Conservation (phyloP, 306 rosid species). For the Gastrolobium bilobum region DNA sequence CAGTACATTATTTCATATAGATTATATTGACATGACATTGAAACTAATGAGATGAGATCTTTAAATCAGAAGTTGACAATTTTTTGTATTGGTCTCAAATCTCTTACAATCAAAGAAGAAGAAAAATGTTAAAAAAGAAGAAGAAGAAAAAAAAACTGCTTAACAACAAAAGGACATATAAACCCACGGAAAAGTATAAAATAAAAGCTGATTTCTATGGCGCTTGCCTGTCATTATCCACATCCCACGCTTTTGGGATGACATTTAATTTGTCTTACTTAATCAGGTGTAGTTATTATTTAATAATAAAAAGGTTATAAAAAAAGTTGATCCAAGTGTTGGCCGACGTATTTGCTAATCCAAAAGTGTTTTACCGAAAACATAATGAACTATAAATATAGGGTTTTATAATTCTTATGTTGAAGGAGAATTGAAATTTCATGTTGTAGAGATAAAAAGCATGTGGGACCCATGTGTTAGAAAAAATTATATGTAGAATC, state of each 20-base stretch:
- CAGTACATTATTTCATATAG: too few relatives aligned
- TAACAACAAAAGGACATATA: constrained; percentile 13
- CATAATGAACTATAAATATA: background rate
- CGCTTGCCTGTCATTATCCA: constrained; percentile 19
- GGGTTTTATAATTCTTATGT: too few relatives aligned
- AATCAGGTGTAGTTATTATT: background rate
- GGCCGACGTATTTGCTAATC: background rate
- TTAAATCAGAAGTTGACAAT: background rate
- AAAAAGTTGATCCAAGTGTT: background rate
- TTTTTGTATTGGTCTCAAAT: background rate
- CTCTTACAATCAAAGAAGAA: background rate
- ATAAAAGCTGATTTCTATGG: background rate
- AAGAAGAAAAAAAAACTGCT: constrained; percentile 18
- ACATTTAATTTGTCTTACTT: constrained; percentile 28
- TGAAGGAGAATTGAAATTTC: too few relatives aligned
- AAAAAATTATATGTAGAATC: too few relatives aligned
- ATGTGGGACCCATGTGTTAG: too few relatives aligned
- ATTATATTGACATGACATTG: background rate
- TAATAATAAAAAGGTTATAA: background rate
- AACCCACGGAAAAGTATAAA: constrained; percentile 3
- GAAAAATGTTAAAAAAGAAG: background rate
- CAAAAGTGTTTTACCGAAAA: background rate
- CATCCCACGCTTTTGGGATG: constrained; percentile 27
- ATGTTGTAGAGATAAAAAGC: too few relatives aligned
- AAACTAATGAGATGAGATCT: background rate